Evolutionary conservation across 345 rosid species (phyloP), one percentile per base, ranked within the genome.

Genomic region (Heritiera fomes): DNA sequence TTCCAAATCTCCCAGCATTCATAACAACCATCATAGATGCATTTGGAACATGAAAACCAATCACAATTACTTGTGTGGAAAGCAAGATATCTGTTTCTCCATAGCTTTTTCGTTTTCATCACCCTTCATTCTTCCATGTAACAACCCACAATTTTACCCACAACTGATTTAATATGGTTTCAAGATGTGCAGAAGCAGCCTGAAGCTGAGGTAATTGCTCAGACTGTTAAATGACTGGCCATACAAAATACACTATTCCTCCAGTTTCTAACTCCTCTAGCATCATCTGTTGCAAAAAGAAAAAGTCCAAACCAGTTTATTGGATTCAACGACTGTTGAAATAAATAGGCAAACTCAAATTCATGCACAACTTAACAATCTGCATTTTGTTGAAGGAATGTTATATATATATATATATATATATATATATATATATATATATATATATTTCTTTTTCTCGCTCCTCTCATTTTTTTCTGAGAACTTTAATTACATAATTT

Each of bases 21-120:
- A 93, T 92, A 71, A 94, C 99, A 81, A 96, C 91, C 97, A 96
- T 94, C 99, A 96, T 89, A 49, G 98, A 91, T 28, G 99, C 99
- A 83, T 95, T 97, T 14, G 99, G 99, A 66, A 95, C 92, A 79
- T 95, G 98, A 75, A 95, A 97, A 49, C 99, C 99, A 46, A 92
- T 85, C 89, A 93, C 99, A 75, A 94, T 91, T 63, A 95, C 98
- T 82, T 89, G 98, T 20, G 99, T 94, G 53, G 99, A 86, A 77
- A 95, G 95, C 52, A 94, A 86, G 77, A 95, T 87, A 63, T 79
- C 92, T 8, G 97, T 92, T 82, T 88, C 99, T 76, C 98, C 98
- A 15, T 83, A 87, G 97, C 97, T 75, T 89, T 92, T 71, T 92
- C 97, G 82, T 92, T 95, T 58, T 91, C 97, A 3, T 89, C 93